Evolutionary conservation across 495 filamentous ascomycete genomes (phyloP).

Genomic region (Trypethelium eluteriae): DNA sequence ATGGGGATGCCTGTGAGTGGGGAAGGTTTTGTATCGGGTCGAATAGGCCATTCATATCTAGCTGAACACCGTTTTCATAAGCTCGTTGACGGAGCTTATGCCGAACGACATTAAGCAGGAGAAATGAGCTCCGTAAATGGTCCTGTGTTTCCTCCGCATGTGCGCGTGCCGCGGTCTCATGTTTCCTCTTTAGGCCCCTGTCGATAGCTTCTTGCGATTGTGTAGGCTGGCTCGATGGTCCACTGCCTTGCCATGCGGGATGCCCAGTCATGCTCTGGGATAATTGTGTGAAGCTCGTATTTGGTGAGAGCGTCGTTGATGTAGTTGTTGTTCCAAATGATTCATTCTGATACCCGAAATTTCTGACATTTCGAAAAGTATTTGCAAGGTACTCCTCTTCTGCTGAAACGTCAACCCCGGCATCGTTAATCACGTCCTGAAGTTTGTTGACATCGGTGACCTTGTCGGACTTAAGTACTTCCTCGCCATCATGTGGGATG

Average conservation of each 20-base stretch:
- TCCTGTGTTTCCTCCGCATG: constrained; percentile 47
- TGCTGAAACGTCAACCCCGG: constrained; percentile 74
- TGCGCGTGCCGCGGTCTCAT: constrained; percentile 40
- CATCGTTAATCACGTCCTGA: constrained; percentile 67
- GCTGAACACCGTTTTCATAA: constrained; percentile 50
- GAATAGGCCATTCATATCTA: constrained; percentile 57
- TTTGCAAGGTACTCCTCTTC: constrained; percentile 68
- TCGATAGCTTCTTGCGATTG: constrained; percentile 39
- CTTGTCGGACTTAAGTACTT: constrained; percentile 44
- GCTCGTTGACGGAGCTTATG: constrained; percentile 43
- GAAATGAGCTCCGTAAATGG: constrained; percentile 53
- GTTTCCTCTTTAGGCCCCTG: constrained; percentile 45
- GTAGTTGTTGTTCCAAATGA: constrained; percentile 22
- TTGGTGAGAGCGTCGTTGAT: constrained; percentile 32
- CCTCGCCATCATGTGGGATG: not conserved
- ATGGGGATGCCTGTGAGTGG: not conserved
- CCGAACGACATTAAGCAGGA: constrained; percentile 37
- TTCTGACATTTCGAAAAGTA: constrained; percentile 41
- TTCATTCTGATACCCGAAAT: constrained; percentile 31
- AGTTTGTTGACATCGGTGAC: constrained; percentile 63
- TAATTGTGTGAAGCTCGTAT: constrained; percentile 44
- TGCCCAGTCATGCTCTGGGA: constrained; percentile 18
- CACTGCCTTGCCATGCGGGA: constrained; percentile 50
- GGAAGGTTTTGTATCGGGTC: constrained; percentile 22
- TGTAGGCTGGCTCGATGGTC: constrained; percentile 47